These are phyloP conservation scores for Hyaloperonospora arabidopsidis DNA, from an alignment of 352 stramenopile genomes.

Conservation along the genomic window DNA sequence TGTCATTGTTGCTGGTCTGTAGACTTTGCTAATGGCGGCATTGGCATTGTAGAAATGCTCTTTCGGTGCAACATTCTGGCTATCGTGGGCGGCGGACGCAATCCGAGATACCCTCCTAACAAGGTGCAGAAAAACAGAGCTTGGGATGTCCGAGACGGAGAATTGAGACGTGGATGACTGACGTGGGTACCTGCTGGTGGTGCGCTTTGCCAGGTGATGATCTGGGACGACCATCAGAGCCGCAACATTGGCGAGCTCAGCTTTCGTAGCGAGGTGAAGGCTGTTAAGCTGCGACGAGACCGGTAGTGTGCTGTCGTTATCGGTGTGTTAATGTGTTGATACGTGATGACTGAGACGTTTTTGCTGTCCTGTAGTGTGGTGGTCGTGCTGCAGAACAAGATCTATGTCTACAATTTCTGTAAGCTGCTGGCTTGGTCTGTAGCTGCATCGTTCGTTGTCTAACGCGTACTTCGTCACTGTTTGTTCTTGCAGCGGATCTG, in stretches of 20 bases:
- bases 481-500: slow-evolving; percentile 75
- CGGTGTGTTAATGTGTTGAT: not conserved
- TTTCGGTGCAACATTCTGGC: slow-evolving; percentile 98
- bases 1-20: not conserved
- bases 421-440: slow-evolving; percentile 6
- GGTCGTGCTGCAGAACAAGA: slow-evolving; percentile 94
- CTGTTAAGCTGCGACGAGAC: slow-evolving; percentile 93
- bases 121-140: slow-evolving; percentile 51
- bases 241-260: slow-evolving; percentile 96
- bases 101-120: slow-evolving; percentile 92
- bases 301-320: slow-evolving; percentile 30
- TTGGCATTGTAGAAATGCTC: slow-evolving; percentile 98
- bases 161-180: not conserved
- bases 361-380: slow-evolving; percentile 76
- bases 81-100: slow-evolving; percentile 87
- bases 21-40: slow-evolving; percentile 92
- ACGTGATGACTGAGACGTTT: not conserved
- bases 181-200: not conserved
- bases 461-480: slow-evolving; percentile 4
- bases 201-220: slow-evolving; percentile 88
- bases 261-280: slow-evolving; percentile 95
- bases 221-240: slow-evolving; percentile 98
- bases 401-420: slow-evolving; percentile 98
- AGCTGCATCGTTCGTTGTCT: not conserved
- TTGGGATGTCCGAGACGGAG: not conserved